A percentile compares a stretch with the other conserved stretches of the same genome.
Evolutionary conservation across 192 early-diverging fungal species (phyloP).

Genomic region (Anaeromyces robustus): DNA sequence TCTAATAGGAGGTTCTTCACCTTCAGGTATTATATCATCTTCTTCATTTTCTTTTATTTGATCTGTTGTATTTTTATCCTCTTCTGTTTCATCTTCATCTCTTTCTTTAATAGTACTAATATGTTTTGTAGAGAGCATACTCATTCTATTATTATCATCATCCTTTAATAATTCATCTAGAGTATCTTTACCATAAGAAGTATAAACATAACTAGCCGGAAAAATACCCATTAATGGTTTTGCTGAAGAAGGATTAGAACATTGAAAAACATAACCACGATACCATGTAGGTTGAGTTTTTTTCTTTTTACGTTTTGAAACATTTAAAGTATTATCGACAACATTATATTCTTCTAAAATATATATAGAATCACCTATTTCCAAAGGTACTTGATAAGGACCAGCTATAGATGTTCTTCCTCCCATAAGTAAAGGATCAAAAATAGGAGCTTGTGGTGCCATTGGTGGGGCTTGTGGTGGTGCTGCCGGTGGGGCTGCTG

Average conservation of each 20-base stretch:
- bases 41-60: not conserved
- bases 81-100: not conserved
- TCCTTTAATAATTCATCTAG: not conserved
- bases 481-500: not conserved
- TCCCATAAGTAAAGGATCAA: not conserved
- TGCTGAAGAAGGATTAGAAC: conserved; percentile 12
- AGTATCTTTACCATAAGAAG: conserved; percentile 16
- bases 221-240: conserved; percentile 26
- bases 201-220: conserved; percentile 29
- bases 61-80: no score
- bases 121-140: not conserved
- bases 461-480: not conserved
- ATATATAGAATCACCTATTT: conserved; percentile 36
- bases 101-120: not conserved
- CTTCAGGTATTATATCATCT: not conserved
- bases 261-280: conserved; percentile 38
- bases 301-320: not conserved
- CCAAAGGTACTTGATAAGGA: conserved; percentile 8
- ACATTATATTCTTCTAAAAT: conserved; percentile 31
- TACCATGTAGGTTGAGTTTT: conserved; percentile 17
- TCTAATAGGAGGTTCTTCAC: not conserved
- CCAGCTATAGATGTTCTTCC: not conserved
- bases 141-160: not conserved
- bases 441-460: not conserved
- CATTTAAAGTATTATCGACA: not conserved